Percentiles rank a stretch among this genome's conserved stretches.
phyloP scores from a whole-genome alignment of 2,329 filamentous ascomycete species.

The Cucurbitaria berberidis region DNA sequence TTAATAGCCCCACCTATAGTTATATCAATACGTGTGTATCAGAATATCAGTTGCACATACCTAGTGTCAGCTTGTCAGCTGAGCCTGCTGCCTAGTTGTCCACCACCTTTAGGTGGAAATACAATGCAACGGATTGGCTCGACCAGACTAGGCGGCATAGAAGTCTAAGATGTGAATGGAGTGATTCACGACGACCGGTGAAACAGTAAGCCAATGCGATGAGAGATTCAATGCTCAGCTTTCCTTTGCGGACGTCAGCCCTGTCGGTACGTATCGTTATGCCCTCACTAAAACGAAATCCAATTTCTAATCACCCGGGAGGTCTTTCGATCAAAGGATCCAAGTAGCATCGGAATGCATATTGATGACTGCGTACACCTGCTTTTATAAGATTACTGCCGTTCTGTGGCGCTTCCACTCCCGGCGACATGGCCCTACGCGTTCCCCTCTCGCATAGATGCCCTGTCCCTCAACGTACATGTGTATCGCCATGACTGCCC shows the following conservation, averaged over 20 bases:
- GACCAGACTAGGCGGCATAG: slow-evolving; percentile 1
- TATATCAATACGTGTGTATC: slow-evolving; percentile 1
- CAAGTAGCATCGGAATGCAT: neutral
- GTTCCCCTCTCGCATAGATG: neutral
- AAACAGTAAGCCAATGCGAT: slow-evolving; percentile 14
- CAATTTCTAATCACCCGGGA: neutral
- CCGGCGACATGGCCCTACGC: neutral
- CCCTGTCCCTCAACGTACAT: slow-evolving; percentile 7
- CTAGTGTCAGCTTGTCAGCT: slow-evolving; percentile 13
- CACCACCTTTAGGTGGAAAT: slow-evolving; percentile 3
- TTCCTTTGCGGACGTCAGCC: slow-evolving; percentile 17
- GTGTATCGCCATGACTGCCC: slow-evolving; percentile 8
- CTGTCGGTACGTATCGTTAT: slow-evolving; percentile 12
- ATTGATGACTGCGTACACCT: neutral
- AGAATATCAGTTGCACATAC: slow-evolving; percentile 8
- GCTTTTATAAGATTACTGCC: slow-evolving; percentile 8
- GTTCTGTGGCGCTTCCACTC: slow-evolving; percentile 6
- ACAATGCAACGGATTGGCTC: slow-evolving; percentile 12
- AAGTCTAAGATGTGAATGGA: slow-evolving; percentile 3
- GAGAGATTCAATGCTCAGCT: slow-evolving; percentile 16
- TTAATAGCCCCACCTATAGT: neutral
- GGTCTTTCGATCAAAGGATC: neutral
- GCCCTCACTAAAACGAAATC: slow-evolving; percentile 2
- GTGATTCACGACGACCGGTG: slow-evolving; percentile 20
- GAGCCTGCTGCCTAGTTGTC: slow-evolving; percentile 18